Percentiles rank a stretch among this genome's conserved stretches.
These are phyloP conservation scores for Phallus indusiatus DNA, from an alignment of 768 basidiomycete genomes.

Conservation along the genomic window DNA sequence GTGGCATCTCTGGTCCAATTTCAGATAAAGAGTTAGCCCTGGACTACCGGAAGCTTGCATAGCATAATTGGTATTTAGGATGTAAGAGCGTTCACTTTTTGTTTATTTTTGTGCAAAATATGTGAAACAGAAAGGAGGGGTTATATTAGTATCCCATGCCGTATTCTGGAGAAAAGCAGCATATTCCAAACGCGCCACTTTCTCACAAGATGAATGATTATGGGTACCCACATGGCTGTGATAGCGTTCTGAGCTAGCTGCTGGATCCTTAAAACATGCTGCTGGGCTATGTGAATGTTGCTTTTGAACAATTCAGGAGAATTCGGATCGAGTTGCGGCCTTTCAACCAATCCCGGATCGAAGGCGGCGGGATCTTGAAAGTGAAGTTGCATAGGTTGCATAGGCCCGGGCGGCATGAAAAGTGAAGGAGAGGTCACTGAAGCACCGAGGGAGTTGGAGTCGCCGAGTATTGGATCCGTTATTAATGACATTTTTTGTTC, in stretches of 20 bases:
- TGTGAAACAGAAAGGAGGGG: background rate
- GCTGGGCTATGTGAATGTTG: constrained; percentile 38
- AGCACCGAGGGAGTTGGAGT: background rate
- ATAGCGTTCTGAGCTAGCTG: constrained; percentile 38
- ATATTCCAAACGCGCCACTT: background rate
- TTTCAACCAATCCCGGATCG: background rate
- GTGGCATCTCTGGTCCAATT: background rate
- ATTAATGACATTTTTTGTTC: background rate
- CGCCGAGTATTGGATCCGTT: background rate
- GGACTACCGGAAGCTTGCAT: constrained; percentile 43
- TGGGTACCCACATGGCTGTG: constrained; percentile 36
- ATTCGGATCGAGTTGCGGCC: constrained; percentile 36
- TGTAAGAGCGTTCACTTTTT: constrained; percentile 52
- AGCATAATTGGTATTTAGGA: constrained; percentile 38
- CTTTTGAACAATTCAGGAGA: constrained; percentile 56
- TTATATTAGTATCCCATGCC: background rate
- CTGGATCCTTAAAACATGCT: constrained; percentile 41
- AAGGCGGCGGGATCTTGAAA: constrained; percentile 4
- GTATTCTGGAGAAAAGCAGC: background rate
- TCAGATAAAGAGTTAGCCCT: background rate
- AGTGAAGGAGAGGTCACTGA: background rate
- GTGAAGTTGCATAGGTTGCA: constrained; percentile 1
- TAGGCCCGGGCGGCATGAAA: background rate
- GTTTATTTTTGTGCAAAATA: no score
- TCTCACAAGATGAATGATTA: constrained; percentile 15